Conservation (phyloP, 257 asterid species). For the Plantago major region DNA sequence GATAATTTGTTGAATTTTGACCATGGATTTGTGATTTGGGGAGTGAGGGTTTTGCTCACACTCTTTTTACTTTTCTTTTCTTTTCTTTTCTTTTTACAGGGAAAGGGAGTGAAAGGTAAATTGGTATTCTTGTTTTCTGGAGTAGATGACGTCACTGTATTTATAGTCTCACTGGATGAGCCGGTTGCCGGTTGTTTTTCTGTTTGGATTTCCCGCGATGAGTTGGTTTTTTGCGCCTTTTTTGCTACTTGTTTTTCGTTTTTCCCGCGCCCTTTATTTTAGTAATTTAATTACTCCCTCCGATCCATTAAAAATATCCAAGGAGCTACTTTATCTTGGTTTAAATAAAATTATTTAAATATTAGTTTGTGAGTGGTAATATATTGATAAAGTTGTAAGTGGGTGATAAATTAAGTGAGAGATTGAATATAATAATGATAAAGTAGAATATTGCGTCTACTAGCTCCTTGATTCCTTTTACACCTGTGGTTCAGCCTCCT, state of each 20-base stretch:
- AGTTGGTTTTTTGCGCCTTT: conserved; percentile 2
- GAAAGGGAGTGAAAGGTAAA: conserved; percentile 14
- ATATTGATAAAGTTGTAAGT: too few relatives aligned
- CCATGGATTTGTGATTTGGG: conserved; percentile 8
- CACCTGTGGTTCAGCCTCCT: too few relatives aligned
- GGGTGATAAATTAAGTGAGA: too few relatives aligned
- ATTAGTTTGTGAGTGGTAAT: too few relatives aligned
- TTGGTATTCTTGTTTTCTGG: not conserved
- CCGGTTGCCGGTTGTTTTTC: conserved; percentile 31
- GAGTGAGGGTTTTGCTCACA: conserved; percentile 24
- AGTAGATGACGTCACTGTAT: too few relatives aligned
- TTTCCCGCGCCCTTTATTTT: conserved; percentile 26
- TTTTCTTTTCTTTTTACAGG: not conserved
- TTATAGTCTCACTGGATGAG: conserved; percentile 20
- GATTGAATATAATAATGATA: too few relatives aligned
- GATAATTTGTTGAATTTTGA: conserved; percentile 8
- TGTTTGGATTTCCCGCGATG: conserved; percentile 35
- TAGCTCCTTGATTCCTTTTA: too few relatives aligned
- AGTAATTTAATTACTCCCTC: too few relatives aligned
- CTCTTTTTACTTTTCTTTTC: not conserved
- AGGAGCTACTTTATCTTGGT: too few relatives aligned
- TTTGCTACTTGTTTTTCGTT: conserved; percentile 3
- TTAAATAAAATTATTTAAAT: too few relatives aligned
- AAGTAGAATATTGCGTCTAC: too few relatives aligned
- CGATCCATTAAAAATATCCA: too few relatives aligned